phyloP scores from a whole-genome alignment of 179 eudicot genomes.

The Gypsophila paniculata region DNA sequence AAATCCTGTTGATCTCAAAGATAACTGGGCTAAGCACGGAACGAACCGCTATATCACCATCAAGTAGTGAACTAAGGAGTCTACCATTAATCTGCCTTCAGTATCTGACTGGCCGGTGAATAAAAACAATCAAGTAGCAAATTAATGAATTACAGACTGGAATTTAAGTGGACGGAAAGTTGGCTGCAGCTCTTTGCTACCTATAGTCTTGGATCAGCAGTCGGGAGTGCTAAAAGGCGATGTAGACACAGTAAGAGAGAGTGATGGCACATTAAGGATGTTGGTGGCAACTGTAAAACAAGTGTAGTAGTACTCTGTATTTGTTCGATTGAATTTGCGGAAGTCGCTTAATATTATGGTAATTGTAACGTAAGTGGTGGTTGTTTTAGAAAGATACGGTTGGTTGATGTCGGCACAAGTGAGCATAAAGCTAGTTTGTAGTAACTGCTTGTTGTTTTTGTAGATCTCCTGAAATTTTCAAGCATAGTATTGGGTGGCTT shows the following conservation, averaged over 20 bases:
- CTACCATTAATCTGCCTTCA: background rate
- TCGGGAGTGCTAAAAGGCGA: background rate
- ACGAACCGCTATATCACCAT: slow-evolving; percentile 91
- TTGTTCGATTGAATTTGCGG: slow-evolving; percentile 2
- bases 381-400: background rate
- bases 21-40: slow-evolving; percentile 96
- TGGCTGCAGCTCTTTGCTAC: too few species aligned
- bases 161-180: background rate
- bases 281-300: slow-evolving; percentile 5
- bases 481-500: too few species aligned
- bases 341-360: background rate
- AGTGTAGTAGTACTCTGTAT: background rate
- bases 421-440: background rate
- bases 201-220: too few species aligned
- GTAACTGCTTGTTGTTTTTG: background rate
- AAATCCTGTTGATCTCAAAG: slow-evolving; percentile 75
- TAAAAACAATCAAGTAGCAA: background rate
- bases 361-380: background rate
- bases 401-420: background rate
- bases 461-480: background rate
- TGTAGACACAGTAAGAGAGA: background rate
- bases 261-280: too few species aligned
- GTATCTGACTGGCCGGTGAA: background rate
- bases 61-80: slow-evolving; percentile 29
- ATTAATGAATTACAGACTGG: background rate